Conservation (phyloP, 305 asterid genomes). For the Rubia tinctorum region DNA sequence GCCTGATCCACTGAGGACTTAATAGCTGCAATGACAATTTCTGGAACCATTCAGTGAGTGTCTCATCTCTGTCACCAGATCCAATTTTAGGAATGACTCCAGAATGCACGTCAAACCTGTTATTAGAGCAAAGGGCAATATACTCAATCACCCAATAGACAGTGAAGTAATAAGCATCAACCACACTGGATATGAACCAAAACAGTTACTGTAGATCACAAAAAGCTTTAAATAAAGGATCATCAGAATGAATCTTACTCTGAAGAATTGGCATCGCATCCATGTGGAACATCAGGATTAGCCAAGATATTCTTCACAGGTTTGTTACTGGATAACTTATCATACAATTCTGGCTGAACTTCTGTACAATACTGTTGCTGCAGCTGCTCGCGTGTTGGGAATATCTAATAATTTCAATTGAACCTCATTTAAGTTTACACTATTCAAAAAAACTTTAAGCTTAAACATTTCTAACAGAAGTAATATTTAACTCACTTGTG, state of each 20-base stretch:
- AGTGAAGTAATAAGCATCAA: background rate
- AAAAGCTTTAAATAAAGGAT: conserved; percentile 14
- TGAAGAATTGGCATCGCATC: conserved; percentile 76
- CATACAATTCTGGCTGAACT: conserved; percentile 45
- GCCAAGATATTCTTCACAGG: conserved; percentile 61
- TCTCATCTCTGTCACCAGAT: conserved; percentile 78
- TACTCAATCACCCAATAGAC: conserved; percentile 17
- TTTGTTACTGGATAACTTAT: conserved; percentile 54
- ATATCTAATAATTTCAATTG: conserved; percentile 46
- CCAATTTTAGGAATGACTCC: conserved; percentile 79
- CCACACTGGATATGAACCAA: background rate
- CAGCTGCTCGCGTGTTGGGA: conserved; percentile 72
- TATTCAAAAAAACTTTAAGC: background rate
- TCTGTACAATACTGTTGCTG: conserved; percentile 63
- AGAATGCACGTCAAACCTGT: conserved; percentile 83
- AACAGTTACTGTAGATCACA: conserved; percentile 12
- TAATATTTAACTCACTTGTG: conserved; percentile 48
- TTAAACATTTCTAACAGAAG: background rate
- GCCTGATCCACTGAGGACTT: conserved; percentile 89
- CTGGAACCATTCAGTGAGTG: conserved; percentile 60
- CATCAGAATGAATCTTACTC: conserved; percentile 57
- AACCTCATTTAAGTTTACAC: conserved; percentile 4
- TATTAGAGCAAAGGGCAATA: conserved; percentile 20
- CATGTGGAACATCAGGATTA: conserved; percentile 86
- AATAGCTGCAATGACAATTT: conserved; percentile 68